These are phyloP conservation scores for Aspergillus diversus DNA, from an alignment of 495 filamentous ascomycete genomes.

Conservation along the genomic window DNA sequence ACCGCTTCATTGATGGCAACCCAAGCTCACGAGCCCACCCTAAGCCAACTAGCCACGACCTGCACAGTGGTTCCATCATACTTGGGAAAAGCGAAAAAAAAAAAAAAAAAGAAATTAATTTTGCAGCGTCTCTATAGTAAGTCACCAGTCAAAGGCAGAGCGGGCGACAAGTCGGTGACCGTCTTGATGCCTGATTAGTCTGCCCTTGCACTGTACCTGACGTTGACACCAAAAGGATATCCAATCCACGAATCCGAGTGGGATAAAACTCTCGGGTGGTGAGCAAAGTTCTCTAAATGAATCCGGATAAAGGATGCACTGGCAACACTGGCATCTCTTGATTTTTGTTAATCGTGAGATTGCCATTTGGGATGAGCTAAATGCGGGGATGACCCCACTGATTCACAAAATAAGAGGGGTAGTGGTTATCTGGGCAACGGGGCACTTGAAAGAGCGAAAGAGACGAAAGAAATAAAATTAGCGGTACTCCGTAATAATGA, in stretches of 20 bases:
- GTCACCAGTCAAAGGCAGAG: slow-evolving; percentile 6
- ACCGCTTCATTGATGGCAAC: not conserved
- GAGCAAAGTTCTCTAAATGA: no score
- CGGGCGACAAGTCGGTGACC: slow-evolving; percentile 6
- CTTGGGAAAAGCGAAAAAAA: not conserved
- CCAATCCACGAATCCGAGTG: not conserved
- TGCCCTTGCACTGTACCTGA: slow-evolving; percentile 11
- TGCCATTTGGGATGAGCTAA: not conserved
- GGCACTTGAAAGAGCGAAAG: not conserved
- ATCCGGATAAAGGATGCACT: not conserved
- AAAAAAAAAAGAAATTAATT: not conserved
- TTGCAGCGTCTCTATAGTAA: slow-evolving; percentile 12
- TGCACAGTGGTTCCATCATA: not conserved
- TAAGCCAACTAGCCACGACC: not conserved
- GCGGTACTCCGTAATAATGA: not conserved
- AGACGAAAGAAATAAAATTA: slow-evolving; percentile 21
- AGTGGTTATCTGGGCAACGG: not conserved
- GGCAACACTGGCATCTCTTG: not conserved
- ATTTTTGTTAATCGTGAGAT: not conserved
- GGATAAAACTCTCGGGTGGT: not conserved
- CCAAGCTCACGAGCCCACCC: not conserved
- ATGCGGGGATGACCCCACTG: not conserved
- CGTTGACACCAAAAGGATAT: slow-evolving; percentile 4
- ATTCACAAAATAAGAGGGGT: not conserved
- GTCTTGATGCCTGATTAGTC: slow-evolving; percentile 17